These are phyloP conservation scores for Fremontodendron californicum DNA, from an alignment of 345 rosid genomes.

Conservation along the genomic window DNA sequence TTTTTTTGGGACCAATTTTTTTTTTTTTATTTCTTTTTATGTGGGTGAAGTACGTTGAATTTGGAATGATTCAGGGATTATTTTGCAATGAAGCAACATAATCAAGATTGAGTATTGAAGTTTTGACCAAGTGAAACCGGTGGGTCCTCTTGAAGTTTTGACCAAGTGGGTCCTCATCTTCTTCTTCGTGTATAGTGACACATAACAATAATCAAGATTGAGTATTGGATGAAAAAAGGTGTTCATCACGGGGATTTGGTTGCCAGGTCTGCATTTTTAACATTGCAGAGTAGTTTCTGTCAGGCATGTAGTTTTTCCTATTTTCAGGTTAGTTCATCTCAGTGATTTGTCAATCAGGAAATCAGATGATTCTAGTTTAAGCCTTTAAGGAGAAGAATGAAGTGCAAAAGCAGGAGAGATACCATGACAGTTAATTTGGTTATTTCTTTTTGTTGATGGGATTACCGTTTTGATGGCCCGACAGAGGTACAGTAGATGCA, in stretches of 20 bases:
- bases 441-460: slow-evolving; percentile 62
- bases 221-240: slow-evolving; percentile 60
- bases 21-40: no score
- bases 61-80: no score
- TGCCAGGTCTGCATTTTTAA: slow-evolving; percentile 39
- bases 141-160: no score
- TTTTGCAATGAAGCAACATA: no score
- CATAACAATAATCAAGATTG: no score
- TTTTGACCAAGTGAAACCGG: no score
- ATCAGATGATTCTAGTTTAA: slow-evolving; percentile 49
- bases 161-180: no score
- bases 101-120: no score
- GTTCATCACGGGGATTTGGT: slow-evolving; percentile 56
- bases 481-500: slow-evolving; percentile 27
- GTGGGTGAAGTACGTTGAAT: no score
- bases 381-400: slow-evolving; percentile 38
- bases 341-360: slow-evolving; percentile 38
- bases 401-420: slow-evolving; percentile 31
- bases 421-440: slow-evolving; percentile 59
- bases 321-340: slow-evolving; percentile 5
- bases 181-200: no score
- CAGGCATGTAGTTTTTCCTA: not conserved
- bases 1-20: no score
- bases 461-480: slow-evolving; percentile 37
- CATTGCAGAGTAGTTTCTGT: not conserved